Evolutionary conservation across 2,329 filamentous ascomycete genomes (phyloP), one percentile per base, ranked within the genome.

Genomic region (Cryphonectria japonica): DNA sequence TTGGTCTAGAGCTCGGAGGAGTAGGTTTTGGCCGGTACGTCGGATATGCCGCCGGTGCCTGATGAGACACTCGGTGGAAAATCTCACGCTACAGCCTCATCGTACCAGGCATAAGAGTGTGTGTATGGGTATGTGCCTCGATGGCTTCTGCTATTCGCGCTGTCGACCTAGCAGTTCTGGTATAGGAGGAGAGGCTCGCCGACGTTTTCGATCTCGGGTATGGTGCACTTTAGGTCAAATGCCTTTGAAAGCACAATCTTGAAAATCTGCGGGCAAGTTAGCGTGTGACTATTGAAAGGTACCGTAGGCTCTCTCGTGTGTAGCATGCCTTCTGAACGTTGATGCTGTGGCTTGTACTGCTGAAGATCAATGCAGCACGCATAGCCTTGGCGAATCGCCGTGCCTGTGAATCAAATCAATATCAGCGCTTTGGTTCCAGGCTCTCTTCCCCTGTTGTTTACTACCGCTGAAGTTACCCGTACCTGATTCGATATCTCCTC

Each of bases 161-260:
- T 22, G n/a, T 26, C 46, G 63, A 50, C 22, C 77, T 73, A 86
- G 78, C 83, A 85, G 65, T 89, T 90, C 81, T 95, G 93, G 80
- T 99, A 99, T 75, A 99, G 88, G 63, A 99, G 87, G 66, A 99
- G 86, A 32, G 96, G 96, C 83, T 99, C 96, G 82, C 96, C 96
- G 70, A 98, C 92, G 80, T 98, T 97, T 83, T 98, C 95, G 82
- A 99, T 98, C 83, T 99, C 96, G 64, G 96, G 96, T 79, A 99
- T 98, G 41, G 96, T 99, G 85, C 96, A 99, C 82, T 98, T 98
- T 71, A 99, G 88, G 81, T 99, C 96, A 80, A 99, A 99, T 1
- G 96, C 96, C 83, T 99, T 99, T 74, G 95, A 97, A 34, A 99
- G 88, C 71, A 99, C 96, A 77, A 99, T 99, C 83, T 99, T 99